Evolutionary conservation across 2,329 filamentous ascomycete genomes (phyloP).

Genomic region (Colletotrichum aenigma): DNA sequence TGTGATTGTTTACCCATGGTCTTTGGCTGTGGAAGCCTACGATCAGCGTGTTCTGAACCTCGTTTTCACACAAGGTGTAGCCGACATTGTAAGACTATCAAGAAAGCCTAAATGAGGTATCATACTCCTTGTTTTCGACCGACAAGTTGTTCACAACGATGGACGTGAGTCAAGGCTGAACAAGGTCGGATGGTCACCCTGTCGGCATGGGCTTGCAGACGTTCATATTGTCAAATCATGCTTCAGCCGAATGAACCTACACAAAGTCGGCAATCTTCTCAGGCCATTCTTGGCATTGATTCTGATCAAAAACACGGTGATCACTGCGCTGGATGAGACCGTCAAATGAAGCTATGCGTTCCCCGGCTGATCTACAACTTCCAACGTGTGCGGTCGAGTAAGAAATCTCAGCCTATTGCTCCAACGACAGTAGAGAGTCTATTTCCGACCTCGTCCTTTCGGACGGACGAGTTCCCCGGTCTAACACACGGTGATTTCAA

Average conservation of each 20-base stretch:
- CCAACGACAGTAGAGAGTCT: neutral
- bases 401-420: neutral
- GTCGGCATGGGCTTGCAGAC: neutral
- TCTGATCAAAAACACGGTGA: too few species aligned
- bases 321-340: too few species aligned
- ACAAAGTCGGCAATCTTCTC: neutral
- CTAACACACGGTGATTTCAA: neutral
- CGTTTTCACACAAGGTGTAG: neutral
- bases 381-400: neutral
- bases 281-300: neutral
- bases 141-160: neutral
- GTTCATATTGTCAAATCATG: neutral
- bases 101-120: neutral
- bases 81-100: neutral
- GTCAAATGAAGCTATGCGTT: too few species aligned
- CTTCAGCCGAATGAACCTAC: neutral
- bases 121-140: neutral
- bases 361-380: neutral
- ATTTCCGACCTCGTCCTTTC: neutral
- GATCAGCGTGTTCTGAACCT: neutral
- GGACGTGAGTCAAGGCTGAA: neutral
- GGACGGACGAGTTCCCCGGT: neutral
- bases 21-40: fast-evolving
- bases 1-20: neutral
- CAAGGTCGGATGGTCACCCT: neutral